Evolutionary conservation across 306 rosid species (phyloP), one percentile per base, ranked within the genome.

Genomic region (Cicer bijugum): DNA sequence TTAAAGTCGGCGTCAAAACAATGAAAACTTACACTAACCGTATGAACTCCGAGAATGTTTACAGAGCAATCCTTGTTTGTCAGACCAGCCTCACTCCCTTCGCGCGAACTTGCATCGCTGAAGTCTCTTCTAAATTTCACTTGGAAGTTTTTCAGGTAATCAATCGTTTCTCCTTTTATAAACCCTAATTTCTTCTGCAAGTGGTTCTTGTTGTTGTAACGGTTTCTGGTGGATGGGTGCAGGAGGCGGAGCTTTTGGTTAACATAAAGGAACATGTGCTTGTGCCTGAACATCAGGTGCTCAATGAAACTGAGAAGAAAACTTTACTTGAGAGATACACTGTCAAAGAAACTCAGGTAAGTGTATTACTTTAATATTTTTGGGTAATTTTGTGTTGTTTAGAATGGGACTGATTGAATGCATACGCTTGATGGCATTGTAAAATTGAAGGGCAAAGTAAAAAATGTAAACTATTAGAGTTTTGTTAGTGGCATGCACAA

Each of bases 91-190:
- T 63, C 0, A 63, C 69, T 63, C 50, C 68, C 0, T 62, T 62
- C 39, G 68, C 66, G 0, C 10, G 17, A 33, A 35, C 66, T 0
- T 59, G 66, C 11, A 42, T 59, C 6, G 12, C 66, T 33, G 66
- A 59, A 35, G n/a, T 59, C 0, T 17, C 66, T 12, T 59, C 66
- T 0, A 59, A 86, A 57, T 88, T 88, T 65, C 87, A 84, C 67
- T 60, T 89, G 85, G 98, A 91, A 83, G 89, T 91, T 47, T 93
- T 93, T 58, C 98, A 86, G 98, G 98, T 23, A n/a, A 7, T 35
- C 7, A 15, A 14, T 40, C 0, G 42, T 8, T 63, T 40, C 9
- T 40, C 2, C 2, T 6, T 15, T 63, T 17, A 6, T 4, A 61
- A 35, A 35, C 67, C 23, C 67, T 37, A 35, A 37, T 39, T 8